Percentiles rank a stretch among this genome's conserved stretches.
Conservation (phyloP, 2,329 filamentous ascomycete species). For the Helotiales sp. region DNA sequence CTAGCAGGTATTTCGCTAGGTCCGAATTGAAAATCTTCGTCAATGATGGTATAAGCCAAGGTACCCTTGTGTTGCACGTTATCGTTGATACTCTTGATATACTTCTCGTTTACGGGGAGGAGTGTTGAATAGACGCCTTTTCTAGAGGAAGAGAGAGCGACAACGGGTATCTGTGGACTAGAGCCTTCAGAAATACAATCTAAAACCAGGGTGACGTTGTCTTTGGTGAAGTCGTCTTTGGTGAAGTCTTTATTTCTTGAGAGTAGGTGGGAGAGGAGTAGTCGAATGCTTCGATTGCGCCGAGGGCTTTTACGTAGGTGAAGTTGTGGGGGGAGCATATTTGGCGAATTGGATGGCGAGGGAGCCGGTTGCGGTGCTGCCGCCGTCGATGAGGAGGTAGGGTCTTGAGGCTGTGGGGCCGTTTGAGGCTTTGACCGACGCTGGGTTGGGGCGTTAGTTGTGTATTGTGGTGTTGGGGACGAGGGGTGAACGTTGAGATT, state of each 20-base stretch:
- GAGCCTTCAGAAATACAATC: constrained; percentile 48
- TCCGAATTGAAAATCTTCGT: constrained; percentile 37
- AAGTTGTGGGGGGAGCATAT: constrained; percentile 48
- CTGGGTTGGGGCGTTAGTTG: constrained; percentile 35
- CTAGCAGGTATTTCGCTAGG: constrained; percentile 16
- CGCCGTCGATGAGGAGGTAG: constrained; percentile 50
- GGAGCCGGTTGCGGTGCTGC: constrained; percentile 49
- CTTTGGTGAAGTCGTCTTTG: constrained; percentile 43
- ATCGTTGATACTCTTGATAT: constrained; percentile 44
- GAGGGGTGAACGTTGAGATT: constrained; percentile 21
- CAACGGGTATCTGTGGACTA: constrained; percentile 39
- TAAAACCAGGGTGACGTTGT: constrained; percentile 44
- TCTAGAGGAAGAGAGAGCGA: constrained; percentile 38
- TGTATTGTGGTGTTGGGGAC: constrained; percentile 23
- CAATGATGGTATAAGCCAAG: constrained; percentile 43
- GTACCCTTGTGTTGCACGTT: constrained; percentile 31
- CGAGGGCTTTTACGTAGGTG: constrained; percentile 45
- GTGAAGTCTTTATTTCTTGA: constrained; percentile 47
- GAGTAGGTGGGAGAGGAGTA: constrained; percentile 47
- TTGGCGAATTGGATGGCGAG: constrained; percentile 51
- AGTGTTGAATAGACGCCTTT: constrained; percentile 43
- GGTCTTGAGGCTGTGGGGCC: constrained; percentile 36
- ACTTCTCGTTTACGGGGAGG: constrained; percentile 39
- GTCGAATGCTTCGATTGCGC: constrained; percentile 47
- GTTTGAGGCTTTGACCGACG: constrained; percentile 48